phyloP scores from a whole-genome alignment of 2,329 filamentous ascomycete species.

The Xylariales sp. region DNA sequence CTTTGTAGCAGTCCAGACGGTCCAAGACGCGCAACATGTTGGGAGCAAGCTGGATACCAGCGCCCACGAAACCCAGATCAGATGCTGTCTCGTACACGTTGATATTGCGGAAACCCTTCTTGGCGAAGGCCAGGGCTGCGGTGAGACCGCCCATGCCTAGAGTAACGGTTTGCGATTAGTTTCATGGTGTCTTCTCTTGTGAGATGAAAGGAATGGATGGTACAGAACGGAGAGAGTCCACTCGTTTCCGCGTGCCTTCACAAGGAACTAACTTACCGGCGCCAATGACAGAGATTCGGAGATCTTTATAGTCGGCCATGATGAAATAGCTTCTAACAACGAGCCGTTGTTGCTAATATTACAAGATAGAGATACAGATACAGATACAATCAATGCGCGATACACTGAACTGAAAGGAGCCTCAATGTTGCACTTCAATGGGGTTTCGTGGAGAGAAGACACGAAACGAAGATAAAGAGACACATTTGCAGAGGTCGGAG shows the following conservation, averaged over 20 bases:
- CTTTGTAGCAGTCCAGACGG: conserved; percentile 65
- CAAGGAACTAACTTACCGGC: conserved; percentile 33
- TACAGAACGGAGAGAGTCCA: no score
- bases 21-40: conserved; percentile 78
- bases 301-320: conserved; percentile 27
- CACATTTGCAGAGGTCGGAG: no score
- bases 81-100: conserved; percentile 71
- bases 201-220: no score
- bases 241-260: conserved; percentile 3
- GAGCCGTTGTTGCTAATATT: neutral
- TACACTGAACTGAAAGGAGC: no score
- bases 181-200: no score
- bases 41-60: conserved; percentile 78
- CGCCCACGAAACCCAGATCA: conserved; percentile 75
- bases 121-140: conserved; percentile 67
- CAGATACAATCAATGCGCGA: no score
- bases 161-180: no score
- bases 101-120: conserved; percentile 70
- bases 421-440: no score
- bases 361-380: neutral
- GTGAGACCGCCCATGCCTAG: conserved; percentile 81
- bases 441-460: no score
- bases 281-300: conserved; percentile 40
- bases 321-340: neutral
- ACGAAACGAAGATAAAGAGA: no score